A percentile compares a stretch with the other conserved stretches of the same genome.
Conservation (phyloP, 805 yeast species). For the Kodamaea sagamina region DNA sequence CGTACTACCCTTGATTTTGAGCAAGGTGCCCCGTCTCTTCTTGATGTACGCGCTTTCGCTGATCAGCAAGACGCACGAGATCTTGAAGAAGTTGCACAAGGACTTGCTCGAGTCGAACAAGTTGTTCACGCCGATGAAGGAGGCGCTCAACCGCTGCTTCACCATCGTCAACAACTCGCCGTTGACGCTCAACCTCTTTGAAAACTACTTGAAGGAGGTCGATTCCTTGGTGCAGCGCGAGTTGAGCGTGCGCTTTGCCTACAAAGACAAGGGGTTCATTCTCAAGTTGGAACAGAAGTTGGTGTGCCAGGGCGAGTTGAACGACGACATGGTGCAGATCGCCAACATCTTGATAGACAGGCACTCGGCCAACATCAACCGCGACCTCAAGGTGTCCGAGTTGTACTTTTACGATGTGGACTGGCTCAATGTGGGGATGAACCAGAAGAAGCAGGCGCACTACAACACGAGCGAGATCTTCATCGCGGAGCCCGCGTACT, state of each 20-base stretch:
- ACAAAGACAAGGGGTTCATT: slow-evolving; percentile 31
- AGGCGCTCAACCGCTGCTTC: slow-evolving; percentile 52
- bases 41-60: slow-evolving; percentile 67
- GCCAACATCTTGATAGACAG: slow-evolving; percentile 48
- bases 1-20: slow-evolving; percentile 59
- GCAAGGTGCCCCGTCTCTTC: slow-evolving; percentile 70
- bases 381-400: slow-evolving; percentile 52
- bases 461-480: slow-evolving; percentile 1
- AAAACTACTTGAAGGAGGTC: slow-evolving; percentile 60
- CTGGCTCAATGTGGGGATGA: slow-evolving; percentile 57
- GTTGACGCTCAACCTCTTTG: slow-evolving; percentile 56
- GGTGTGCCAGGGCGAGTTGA: slow-evolving; percentile 61
- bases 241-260: slow-evolving; percentile 20
- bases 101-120: slow-evolving; percentile 45
- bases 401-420: slow-evolving; percentile 63
- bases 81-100: slow-evolving; percentile 56
- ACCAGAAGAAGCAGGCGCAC: slow-evolving; percentile 8
- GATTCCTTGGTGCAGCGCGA: slow-evolving; percentile 43
- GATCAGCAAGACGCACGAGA: slow-evolving; percentile 60
- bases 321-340: slow-evolving; percentile 44
- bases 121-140: slow-evolving; percentile 51
- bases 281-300: slow-evolving; percentile 60
- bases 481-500: background rate
- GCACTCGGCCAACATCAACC: slow-evolving; percentile 44
- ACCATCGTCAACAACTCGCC: slow-evolving; percentile 53